phyloP scores from a whole-genome alignment of 805 yeast species.

The Torulaspora maleeae region DNA sequence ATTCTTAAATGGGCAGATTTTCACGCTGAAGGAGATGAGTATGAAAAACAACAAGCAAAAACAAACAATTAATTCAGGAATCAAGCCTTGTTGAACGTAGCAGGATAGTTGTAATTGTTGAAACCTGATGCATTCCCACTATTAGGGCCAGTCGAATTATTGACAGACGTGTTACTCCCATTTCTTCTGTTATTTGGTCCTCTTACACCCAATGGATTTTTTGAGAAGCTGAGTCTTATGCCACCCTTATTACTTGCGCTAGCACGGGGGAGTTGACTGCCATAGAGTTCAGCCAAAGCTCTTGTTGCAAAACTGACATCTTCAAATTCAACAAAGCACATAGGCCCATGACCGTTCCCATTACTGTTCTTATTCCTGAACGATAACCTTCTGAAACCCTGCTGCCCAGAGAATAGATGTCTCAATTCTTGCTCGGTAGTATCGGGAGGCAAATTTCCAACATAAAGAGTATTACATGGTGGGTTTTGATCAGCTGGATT shows the following conservation, averaged over 20 bases:
- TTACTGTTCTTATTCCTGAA: slow-evolving; percentile 68
- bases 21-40: slow-evolving; percentile 1
- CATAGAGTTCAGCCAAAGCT: slow-evolving; percentile 91
- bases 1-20: not conserved
- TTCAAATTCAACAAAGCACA: slow-evolving; percentile 99
- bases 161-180: slow-evolving; percentile 26
- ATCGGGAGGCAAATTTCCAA: slow-evolving; percentile 95
- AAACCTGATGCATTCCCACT: slow-evolving; percentile 12
- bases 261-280: slow-evolving; percentile 81
- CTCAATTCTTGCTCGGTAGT: slow-evolving; percentile 91
- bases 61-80: not conserved
- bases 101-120: slow-evolving; percentile 18
- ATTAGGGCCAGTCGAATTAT: slow-evolving; percentile 8
- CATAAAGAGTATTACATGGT: slow-evolving; percentile 95
- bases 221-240: slow-evolving; percentile 86
- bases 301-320: slow-evolving; percentile 90
- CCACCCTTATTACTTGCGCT: slow-evolving; percentile 71
- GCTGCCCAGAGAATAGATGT: slow-evolving; percentile 78
- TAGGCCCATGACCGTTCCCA: slow-evolving; percentile 80
- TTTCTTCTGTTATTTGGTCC: slow-evolving; percentile 53
- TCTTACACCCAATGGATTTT: slow-evolving; percentile 95
- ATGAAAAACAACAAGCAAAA: not conserved
- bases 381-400: slow-evolving; percentile 87
- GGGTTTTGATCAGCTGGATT: slow-evolving; percentile 99
- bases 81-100: slow-evolving; percentile 16